Conservation (phyloP, 78 protist species). For the Dictyostelium capitatum region DNA sequence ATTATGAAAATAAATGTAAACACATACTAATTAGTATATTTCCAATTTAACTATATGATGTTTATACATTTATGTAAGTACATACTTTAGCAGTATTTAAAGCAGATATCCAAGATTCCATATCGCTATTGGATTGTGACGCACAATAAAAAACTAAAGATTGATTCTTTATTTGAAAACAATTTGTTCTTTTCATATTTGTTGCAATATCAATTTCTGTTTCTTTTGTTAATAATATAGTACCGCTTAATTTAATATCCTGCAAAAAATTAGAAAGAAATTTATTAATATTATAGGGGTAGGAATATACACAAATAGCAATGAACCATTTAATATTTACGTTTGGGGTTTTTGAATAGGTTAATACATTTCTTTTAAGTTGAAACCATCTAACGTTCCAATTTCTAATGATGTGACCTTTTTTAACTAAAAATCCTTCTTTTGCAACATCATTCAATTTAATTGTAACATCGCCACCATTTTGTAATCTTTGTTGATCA, state of each 20-base stretch:
- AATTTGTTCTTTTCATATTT: constrained; percentile 66
- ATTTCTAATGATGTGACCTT: constrained; percentile 74
- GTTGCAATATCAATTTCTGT: constrained; percentile 76
- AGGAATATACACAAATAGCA: not conserved
- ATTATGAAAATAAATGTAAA: no score
- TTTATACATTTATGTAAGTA: no score
- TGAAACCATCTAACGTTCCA: constrained; percentile 81
- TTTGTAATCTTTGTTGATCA: not conserved
- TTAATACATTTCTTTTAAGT: constrained; percentile 58
- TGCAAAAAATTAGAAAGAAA: not conserved
- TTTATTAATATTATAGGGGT: not conserved
- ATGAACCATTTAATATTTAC: not conserved
- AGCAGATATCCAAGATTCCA: constrained; percentile 63
- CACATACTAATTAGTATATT: no score
- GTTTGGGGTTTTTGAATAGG: constrained; percentile 64
- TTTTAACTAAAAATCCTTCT: constrained; percentile 69
- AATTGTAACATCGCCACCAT: not conserved
- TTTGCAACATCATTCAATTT: constrained; percentile 62
- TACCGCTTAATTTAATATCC: constrained; percentile 65
- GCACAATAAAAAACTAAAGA: constrained; percentile 47
- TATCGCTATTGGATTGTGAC: constrained; percentile 49
- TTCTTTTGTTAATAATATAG: constrained; percentile 33
- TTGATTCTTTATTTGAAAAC: constrained; percentile 64
- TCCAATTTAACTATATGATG: no score
- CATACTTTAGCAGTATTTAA: constrained; percentile 55